Evolutionary conservation across 2,329 filamentous ascomycete genomes (phyloP), one percentile per base, ranked within the genome.

Genomic region (Colletotrichum cordylinicola): DNA sequence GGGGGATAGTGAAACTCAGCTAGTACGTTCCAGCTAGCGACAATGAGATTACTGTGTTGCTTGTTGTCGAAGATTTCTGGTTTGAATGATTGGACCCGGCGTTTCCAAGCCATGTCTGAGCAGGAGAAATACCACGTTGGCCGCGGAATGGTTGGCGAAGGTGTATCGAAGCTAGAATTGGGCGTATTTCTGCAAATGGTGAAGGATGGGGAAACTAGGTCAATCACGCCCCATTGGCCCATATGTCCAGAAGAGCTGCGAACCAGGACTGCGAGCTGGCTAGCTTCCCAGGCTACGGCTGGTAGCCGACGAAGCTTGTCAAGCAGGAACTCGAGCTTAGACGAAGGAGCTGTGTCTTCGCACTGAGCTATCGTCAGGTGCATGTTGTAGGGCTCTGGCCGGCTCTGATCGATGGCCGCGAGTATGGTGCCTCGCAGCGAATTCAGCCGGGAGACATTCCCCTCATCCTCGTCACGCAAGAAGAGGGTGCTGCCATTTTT

Each of bases 351-450:
- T 8, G 83, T 78, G 29, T 90, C 86, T 43, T 88, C 86, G 56
- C 86, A 90, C 79, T 94, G 92, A 0, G 90, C 92, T 29, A 94
- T 83, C 1, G 91, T 93, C 82, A 94, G 82, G 80, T 94, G 92
- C 79, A 87, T 85, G 15, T 81, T 84, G 74, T 85, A 89, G 1
- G 72, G 67, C 5, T 77, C 77, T 13, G 78, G 71, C 6, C 75
- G 74, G 6, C 74, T 37, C 52, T 83, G 82, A 2, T 83, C 83
- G 18, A 91, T 79, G 2, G 83, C 82, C 6, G 72, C 71, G n/a
- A 87, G 78, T 10, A 90, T 77, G 4, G 72, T 56, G 8, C 79
- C 76, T 21, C 85, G 82, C 71, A 91, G 80, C 39, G 80, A 60
- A 6, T 64, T 77, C 4, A 90, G 76, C 5, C 64, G 64, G 24